Evolutionary conservation across 352 stramenopile genomes (phyloP), one percentile per base, ranked within the genome.

Genomic region (Globisporangium middletonii): DNA sequence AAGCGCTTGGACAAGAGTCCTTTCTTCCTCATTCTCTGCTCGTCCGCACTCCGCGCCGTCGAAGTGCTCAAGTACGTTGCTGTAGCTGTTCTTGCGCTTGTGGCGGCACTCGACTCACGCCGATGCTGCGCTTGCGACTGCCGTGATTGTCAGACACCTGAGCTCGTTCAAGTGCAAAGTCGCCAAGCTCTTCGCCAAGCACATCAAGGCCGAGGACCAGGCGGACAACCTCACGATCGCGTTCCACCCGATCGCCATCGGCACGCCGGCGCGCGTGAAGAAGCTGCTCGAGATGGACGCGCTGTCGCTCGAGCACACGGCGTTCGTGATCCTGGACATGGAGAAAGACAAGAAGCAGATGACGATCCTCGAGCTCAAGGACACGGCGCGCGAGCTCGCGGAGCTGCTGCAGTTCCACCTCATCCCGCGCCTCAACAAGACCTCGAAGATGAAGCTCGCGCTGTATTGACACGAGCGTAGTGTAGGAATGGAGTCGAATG

Each of bases 161-260:
- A 69, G 77, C 42, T 71, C 72, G 13, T 86, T 98, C 55, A 93
- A 97, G 62, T 88, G 94, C 59, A 90, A 92, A 27, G 75, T 95
- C n/a, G 93, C 88, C 45, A 98, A 98, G 69, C 77, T 98, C n/a
- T 98, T 98, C 72, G 88, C 78, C 49, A 98, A 98, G 63, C 92
- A 98, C 68, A 83, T 97, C 63, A 97, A 92, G 53, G 72, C 91
- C 9, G 71, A 92, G 43, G 83, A 97, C 58, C 95, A 98, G 68
- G 78, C 79, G 0, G 80, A 92, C 43, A 75, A 92, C 60, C 77
- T 98, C 8, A 67, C 73, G 30, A 67, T 71, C 41, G 77, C 67
- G 13, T 95, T 82, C 62, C 63, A 88, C 26, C 83, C 85, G 26
- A 92, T 95, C 51, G 78, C 85, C 12, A 80, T 95, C 26, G 85